A percentile compares a stretch with the other conserved stretches of the same genome.
Conservation (phyloP, 208 protist genomes). For the Baffinella frigidus region DNA sequence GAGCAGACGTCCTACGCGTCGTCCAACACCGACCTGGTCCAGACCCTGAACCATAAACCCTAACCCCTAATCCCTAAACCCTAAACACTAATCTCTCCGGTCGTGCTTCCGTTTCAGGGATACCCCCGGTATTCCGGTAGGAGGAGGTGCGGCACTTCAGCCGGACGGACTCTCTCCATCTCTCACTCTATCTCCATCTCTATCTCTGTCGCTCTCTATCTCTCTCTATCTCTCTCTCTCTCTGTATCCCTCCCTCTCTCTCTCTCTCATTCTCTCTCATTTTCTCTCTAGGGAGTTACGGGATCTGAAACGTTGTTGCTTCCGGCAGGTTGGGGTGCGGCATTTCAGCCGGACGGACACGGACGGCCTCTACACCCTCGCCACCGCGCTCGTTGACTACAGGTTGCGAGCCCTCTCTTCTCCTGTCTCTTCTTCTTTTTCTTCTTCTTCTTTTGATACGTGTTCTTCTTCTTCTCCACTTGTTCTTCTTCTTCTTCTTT, state of each 20-base stretch:
- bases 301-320: too few relatives aligned
- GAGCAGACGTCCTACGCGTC: slow-evolving; percentile 24
- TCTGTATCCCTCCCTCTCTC: background rate
- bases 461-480: background rate
- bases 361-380: slow-evolving; percentile 13
- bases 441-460: background rate
- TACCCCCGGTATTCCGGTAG: too few relatives aligned
- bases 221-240: background rate
- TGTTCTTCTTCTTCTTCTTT: background rate
- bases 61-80: too few relatives aligned
- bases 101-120: too few relatives aligned
- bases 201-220: background rate
- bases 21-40: slow-evolving; percentile 12
- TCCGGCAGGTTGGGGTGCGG: too few relatives aligned
- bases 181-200: background rate
- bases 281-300: too few relatives aligned
- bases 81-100: too few relatives aligned
- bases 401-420: background rate
- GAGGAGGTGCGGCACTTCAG: too few relatives aligned
- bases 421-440: background rate
- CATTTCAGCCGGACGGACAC: too few relatives aligned
- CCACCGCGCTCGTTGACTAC: slow-evolving; percentile 33
- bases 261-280: background rate
- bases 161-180: too few relatives aligned
- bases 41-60: too few relatives aligned